These are phyloP conservation scores for Mycena epipterygia DNA, from an alignment of 768 basidiomycete species.

Conservation along the genomic window DNA sequence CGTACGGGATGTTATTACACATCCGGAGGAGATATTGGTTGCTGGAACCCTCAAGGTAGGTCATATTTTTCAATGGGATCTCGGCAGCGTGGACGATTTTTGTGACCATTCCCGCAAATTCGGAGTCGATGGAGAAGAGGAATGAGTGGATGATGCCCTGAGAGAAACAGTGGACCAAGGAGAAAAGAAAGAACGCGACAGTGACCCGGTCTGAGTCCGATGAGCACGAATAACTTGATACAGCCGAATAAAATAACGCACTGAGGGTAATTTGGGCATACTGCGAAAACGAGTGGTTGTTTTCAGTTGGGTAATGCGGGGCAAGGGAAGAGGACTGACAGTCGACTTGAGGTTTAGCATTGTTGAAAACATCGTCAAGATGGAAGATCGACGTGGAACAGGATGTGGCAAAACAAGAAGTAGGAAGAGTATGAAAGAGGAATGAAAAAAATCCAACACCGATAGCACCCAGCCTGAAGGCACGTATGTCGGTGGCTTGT, in stretches of 20 bases:
- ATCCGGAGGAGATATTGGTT: constrained; percentile 51
- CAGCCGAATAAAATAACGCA: background rate
- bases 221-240: background rate
- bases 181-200: constrained; percentile 65
- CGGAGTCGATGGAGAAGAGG: constrained; percentile 60
- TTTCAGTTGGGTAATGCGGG: background rate
- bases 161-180: constrained; percentile 63
- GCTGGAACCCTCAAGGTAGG: constrained; percentile 49
- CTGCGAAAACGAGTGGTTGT: constrained; percentile 36
- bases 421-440: background rate
- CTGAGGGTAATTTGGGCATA: constrained; percentile 54
- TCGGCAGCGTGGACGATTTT: constrained; percentile 52
- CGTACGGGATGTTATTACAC: constrained; percentile 61
- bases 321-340: background rate
- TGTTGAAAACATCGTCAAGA: constrained; percentile 19
- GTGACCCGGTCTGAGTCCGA: constrained; percentile 45
- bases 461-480: constrained; percentile 25
- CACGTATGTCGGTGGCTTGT: constrained; percentile 23
- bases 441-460: constrained; percentile 29
- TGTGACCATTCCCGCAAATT: constrained; percentile 52
- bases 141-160: constrained; percentile 67
- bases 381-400: background rate
- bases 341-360: constrained; percentile 22
- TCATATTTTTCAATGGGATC: constrained; percentile 53
- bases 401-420: background rate